Base-by-base conservation (phyloP, 2,329 filamentous ascomycete genomes). In the Fusarium gaditjirri region DNA sequence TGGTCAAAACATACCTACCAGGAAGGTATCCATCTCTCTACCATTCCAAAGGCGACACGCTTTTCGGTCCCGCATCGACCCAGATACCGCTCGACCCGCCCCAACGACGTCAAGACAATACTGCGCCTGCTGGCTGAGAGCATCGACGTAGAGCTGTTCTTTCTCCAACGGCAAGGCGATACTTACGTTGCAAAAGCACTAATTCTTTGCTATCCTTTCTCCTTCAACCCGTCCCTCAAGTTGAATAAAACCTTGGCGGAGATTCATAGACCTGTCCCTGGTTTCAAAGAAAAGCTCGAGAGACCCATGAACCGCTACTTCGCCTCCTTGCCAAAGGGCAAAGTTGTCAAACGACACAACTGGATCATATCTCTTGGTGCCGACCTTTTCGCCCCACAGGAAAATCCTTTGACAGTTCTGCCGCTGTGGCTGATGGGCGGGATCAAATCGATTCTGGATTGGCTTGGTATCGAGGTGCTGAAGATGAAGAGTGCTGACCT, bases 91-190 rank as follows among this genome's bases (percentile, higher is more conserved):
- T 53, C 7, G 8, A 41, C 4, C 35, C 50, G 14, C 50, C 35
- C 35, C 1, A 8, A 9, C 7, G 33, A 41, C 2, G 50, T 23
- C 2, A 4, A 23, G 4, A 3, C 0, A 1, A 2, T 31, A 17
- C 14, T 53, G 1, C 14, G 4, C 8, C 25, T 53, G 0, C 23
- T 41, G 8, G 35, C 33, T 2, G 35, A 53, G 21, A 53, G 23
- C 14, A 3, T 41, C 2, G 50, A 53, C 8, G 3, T 19, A 29
- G 35, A 53, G 2, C 7, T 53, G 4, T 53, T 53, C 50, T 53
- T 53, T 19, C 50, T 53, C 1, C 6, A 53, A 13, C 4, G 50
- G 21, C 25, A 41, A 31, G 50, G 50, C 3, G 35, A 31, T 10
- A 39, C 19, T 8, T 53, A 53, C 4, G 35, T 53, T 29, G 50